These are phyloP conservation scores for Suaeda aralocaspica DNA, from an alignment of 148 eudicot genomes.

Conservation along the genomic window DNA sequence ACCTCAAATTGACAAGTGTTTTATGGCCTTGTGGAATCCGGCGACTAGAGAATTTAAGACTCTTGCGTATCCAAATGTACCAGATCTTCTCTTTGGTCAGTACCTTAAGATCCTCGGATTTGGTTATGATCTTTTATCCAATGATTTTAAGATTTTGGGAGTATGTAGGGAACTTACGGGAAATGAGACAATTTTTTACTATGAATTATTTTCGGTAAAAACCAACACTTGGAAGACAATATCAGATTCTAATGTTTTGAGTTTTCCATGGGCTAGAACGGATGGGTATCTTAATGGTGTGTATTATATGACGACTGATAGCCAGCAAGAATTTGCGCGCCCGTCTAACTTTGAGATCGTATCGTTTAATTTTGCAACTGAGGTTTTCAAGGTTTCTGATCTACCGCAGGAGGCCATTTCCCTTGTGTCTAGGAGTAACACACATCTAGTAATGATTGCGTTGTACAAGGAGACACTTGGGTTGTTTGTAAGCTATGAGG, in stretches of 20 bases:
- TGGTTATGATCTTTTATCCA: slow-evolving; percentile 10
- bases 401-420: slow-evolving; percentile 5
- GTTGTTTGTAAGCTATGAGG: neutral
- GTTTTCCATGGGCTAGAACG: neutral
- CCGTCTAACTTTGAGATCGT: neutral
- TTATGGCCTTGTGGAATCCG: slow-evolving; percentile 18
- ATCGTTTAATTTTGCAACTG: slow-evolving; percentile 13
- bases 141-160: slow-evolving; percentile 21
- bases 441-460: too few relatives aligned
- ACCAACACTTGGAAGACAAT: slow-evolving; percentile 25
- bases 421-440: too few relatives aligned
- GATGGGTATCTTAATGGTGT: slow-evolving; percentile 10
- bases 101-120: neutral
- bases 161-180: neutral
- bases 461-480: too few relatives aligned
- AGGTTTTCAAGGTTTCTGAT: slow-evolving; percentile 8
- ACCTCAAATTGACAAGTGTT: neutral
- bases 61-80: neutral
- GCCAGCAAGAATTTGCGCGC: neutral
- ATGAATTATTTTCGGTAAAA: slow-evolving; percentile 16
- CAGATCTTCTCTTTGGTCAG: neutral
- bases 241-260: neutral
- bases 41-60: slow-evolving; percentile 21
- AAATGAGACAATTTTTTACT: too few relatives aligned
- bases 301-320: slow-evolving; percentile 9